A percentile compares a stretch with the other conserved stretches of the same genome.
Evolutionary conservation across 2,329 filamentous ascomycete species (phyloP).

Genomic region (Dryadomyces sulphureus): DNA sequence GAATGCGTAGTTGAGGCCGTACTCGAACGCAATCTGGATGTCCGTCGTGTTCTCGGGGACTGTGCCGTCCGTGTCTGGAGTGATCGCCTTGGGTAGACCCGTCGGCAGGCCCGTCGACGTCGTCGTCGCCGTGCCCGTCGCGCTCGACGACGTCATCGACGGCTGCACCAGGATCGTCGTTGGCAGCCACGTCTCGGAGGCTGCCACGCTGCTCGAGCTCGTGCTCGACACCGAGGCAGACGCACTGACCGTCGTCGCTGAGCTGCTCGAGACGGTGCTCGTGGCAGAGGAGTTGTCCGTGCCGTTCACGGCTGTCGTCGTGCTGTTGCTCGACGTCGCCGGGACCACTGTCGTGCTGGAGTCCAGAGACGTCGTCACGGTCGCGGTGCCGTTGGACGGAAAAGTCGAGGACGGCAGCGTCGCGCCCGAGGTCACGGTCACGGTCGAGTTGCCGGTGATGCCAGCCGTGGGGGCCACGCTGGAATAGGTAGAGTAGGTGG

Average conservation of each 20-base stretch:
- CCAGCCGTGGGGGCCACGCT: too few species aligned
- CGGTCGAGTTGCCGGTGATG: not conserved
- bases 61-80: conserved; percentile 42
- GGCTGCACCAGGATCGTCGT: conserved; percentile 45
- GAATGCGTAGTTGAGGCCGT: conserved; percentile 70
- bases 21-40: conserved; percentile 76
- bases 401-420: too few species aligned
- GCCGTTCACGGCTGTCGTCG: not conserved
- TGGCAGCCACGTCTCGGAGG: conserved; percentile 30
- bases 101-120: conserved; percentile 43
- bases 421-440: not conserved
- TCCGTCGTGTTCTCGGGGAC: conserved; percentile 50
- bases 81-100: conserved; percentile 59
- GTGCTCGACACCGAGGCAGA: not conserved
- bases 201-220: not conserved
- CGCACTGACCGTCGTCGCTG: conserved; percentile 1
- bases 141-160: conserved; percentile 25
- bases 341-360: not conserved
- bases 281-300: too few species aligned
- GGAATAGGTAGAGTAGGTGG: not conserved
- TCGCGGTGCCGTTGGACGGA: not conserved
- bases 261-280: not conserved
- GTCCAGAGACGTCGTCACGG: not conserved
- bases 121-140: conserved; percentile 22
- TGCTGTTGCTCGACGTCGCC: not conserved